Percentiles rank a stretch among this genome's conserved stretches.
Evolutionary conservation across 2,329 filamentous ascomycete species (phyloP).

Genomic region (Botrytis sinoallii): DNA sequence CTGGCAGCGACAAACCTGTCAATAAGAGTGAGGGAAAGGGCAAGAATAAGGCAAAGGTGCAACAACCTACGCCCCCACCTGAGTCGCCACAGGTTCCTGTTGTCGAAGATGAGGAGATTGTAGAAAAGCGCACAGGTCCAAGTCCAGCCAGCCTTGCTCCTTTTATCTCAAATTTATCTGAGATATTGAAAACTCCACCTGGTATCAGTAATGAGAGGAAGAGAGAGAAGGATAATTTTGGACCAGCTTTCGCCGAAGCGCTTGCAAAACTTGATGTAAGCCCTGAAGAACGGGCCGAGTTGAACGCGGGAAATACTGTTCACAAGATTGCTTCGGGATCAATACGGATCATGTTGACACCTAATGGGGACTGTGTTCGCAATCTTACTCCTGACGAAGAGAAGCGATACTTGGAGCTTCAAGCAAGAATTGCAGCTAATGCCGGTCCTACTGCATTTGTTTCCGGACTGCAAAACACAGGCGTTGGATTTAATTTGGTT

Average conservation of each 20-base stretch:
- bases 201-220: conserved; percentile 11
- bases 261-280: conserved; percentile 47
- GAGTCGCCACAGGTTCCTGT: conserved; percentile 27
- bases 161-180: neutral
- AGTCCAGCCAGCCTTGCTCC: conserved; percentile 39
- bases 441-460: conserved; percentile 55
- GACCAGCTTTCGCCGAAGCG: conserved; percentile 27
- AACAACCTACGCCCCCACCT: conserved; percentile 27
- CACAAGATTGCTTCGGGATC: conserved; percentile 60
- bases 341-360: conserved; percentile 67
- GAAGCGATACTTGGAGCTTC: conserved; percentile 65
- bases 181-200: conserved; percentile 38
- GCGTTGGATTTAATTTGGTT: conserved; percentile 58
- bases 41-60: conserved; percentile 30
- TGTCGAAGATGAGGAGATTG: conserved; percentile 32
- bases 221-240: conserved; percentile 9
- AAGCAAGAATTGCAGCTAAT: conserved; percentile 54
- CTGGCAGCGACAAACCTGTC: conserved; percentile 19
- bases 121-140: conserved; percentile 32
- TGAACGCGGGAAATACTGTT: conserved; percentile 57
- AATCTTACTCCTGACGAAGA: conserved; percentile 68
- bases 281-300: conserved; percentile 52
- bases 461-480: conserved; percentile 53
- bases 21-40: conserved; percentile 26
- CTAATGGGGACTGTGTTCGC: conserved; percentile 72